Conservation (phyloP, 768 basidiomycete genomes). For the Crucibulum laeve region DNA sequence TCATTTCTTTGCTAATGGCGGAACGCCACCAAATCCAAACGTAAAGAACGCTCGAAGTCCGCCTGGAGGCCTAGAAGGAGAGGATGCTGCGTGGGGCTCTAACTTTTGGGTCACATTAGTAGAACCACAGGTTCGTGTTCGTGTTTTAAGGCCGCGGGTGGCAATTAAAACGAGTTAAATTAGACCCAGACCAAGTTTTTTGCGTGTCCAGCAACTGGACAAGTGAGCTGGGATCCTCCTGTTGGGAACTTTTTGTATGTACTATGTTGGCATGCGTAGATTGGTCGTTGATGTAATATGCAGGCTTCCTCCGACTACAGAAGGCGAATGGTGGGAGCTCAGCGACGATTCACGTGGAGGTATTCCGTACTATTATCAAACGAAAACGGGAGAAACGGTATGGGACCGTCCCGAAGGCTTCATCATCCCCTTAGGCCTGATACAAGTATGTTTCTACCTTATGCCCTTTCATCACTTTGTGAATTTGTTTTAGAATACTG, state of each 20-base stretch:
- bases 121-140: conserved; percentile 74
- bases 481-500: conserved; percentile 50
- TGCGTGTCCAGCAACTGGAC: conserved; percentile 88
- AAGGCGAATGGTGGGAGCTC: conserved; percentile 97
- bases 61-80: conserved; percentile 24
- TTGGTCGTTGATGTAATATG: conserved; percentile 11
- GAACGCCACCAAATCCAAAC: conserved; percentile 16
- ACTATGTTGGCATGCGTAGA: conserved; percentile 7
- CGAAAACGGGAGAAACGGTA: conserved; percentile 84
- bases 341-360: conserved; percentile 79
- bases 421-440: conserved; percentile 85
- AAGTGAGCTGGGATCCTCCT: conserved; percentile 92
- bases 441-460: conserved; percentile 54
- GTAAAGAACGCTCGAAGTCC: conserved; percentile 14
- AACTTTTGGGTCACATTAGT: conserved; percentile 94
- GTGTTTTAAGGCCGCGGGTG: conserved; percentile 1
- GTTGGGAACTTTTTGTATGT: conserved; percentile 84
- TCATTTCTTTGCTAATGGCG: conserved; percentile 8
- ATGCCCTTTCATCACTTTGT: conserved; percentile 4
- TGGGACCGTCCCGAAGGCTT: conserved; percentile 91
- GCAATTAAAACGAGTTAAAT: conserved; percentile 3
- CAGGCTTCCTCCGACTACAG: conserved; percentile 76
- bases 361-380: conserved; percentile 92
- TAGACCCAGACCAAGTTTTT: conserved; percentile 73
- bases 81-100: conserved; percentile 71